Base-by-base conservation (phyloP, 176 grass and related monocot species). In the Miscanthus lutarioriparius region DNA sequence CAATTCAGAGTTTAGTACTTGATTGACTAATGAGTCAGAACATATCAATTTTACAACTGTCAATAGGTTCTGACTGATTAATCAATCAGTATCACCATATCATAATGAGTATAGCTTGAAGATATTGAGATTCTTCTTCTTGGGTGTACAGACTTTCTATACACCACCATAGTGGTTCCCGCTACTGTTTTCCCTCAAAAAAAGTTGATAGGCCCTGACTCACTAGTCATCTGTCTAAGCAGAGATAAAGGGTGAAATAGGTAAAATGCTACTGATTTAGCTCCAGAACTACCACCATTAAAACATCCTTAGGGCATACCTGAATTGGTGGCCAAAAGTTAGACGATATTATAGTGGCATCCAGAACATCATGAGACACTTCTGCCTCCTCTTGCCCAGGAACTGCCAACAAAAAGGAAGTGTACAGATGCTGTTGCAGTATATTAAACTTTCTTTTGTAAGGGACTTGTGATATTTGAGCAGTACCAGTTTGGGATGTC, bases 241-340 rank as follows among this genome's bases (percentile, higher is more conserved):
- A 61, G 25, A 16, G 62, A 83, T 68, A 36, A 62, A n/a, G 16
- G 64, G 23, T 61, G 65, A n/a, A 35, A 48, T 36, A 14, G 22
- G 64, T 53, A 48, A 68, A n/a, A 37, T 53, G 64, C 20, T 11
- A 80, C 39, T 47, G 10, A 20, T 48, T 80, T 56, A 49, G 16
- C n/a, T 58, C 77, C 26, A 80, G 47, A 62, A 20, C 35, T 80
- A 83, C 77, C 43, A 53, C 45, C 47, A 51, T 51, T 17, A 51
- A 6, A 51, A 51, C 45, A 83, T 39, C 45, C 37, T 64, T 62
- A 76, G 70, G 6, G 35, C 8, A 47, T 93, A 95, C 95, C 90
- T 98, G 95, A 88, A 98, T 95, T 68, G 95, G 87, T 73, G 95
- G 95, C 95, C 95, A 98, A 77, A 98, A 98, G 69, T 91, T 98